Conservation (phyloP, 495 filamentous ascomycete species). For the Hypoxylon rickii region DNA sequence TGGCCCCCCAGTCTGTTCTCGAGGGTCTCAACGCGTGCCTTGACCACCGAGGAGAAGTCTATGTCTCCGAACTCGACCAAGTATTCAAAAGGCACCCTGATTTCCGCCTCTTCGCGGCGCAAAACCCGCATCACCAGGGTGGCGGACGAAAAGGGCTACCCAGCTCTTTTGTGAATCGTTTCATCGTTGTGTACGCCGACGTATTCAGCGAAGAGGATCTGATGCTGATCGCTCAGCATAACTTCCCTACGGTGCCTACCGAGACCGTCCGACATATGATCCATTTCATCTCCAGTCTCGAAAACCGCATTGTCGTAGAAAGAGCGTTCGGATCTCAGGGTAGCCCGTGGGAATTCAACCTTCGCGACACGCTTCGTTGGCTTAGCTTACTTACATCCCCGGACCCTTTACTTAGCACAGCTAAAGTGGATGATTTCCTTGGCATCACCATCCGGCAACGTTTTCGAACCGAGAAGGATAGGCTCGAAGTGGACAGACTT, state of each 20-base stretch:
- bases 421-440: slow-evolving; percentile 69
- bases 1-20: slow-evolving; percentile 95
- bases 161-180: slow-evolving; percentile 95
- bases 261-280: slow-evolving; percentile 66
- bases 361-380: slow-evolving; percentile 92
- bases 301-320: slow-evolving; percentile 67
- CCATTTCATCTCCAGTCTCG: slow-evolving; percentile 78
- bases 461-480: slow-evolving; percentile 75
- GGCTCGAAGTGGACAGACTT: slow-evolving; percentile 62
- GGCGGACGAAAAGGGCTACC: slow-evolving; percentile 95
- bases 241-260: slow-evolving; percentile 66
- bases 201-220: slow-evolving; percentile 81
- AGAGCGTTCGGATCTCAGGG: slow-evolving; percentile 76
- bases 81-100: slow-evolving; percentile 87
- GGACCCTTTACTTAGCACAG: slow-evolving; percentile 57
- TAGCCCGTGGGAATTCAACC: slow-evolving; percentile 95
- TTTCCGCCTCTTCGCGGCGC: slow-evolving; percentile 92
- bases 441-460: slow-evolving; percentile 85
- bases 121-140: slow-evolving; percentile 97
- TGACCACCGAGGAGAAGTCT: slow-evolving; percentile 95
- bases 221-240: slow-evolving; percentile 74
- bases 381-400: slow-evolving; percentile 68
- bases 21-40: slow-evolving; percentile 97
- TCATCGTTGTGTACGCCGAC: slow-evolving; percentile 96
- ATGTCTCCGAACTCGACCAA: slow-evolving; percentile 91